phyloP scores from a whole-genome alignment of 2,329 filamentous ascomycete species.

The Podosphaera fusca region DNA sequence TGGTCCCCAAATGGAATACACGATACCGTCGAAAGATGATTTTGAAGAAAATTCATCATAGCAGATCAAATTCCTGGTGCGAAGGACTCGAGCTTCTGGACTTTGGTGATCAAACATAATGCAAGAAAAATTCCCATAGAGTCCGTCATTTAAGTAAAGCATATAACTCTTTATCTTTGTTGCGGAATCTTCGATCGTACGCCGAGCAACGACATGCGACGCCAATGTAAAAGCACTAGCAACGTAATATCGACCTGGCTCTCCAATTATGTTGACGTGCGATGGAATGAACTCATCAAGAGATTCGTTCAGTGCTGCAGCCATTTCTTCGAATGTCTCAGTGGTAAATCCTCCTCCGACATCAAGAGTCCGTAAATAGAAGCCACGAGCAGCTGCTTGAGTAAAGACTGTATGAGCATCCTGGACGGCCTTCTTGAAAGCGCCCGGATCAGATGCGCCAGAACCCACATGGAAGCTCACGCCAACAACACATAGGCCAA shows the following conservation, averaged over 20 bases:
- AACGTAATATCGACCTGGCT: conserved; percentile 93
- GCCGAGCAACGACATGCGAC: conserved; percentile 86
- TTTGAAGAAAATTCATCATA: conserved; percentile 32
- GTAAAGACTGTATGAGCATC: conserved; percentile 81
- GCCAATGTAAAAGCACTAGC: conserved; percentile 83
- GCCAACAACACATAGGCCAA: conserved; percentile 77
- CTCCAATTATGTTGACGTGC: conserved; percentile 62
- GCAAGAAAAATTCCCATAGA: conserved; percentile 96
- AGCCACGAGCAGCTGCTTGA: conserved; percentile 55
- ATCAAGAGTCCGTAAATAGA: conserved; percentile 66
- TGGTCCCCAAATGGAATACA: conserved; percentile 95
- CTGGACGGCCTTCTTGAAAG: conserved; percentile 73
- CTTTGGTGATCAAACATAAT: conserved; percentile 99
- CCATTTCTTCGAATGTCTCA: conserved; percentile 83
- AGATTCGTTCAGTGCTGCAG: conserved; percentile 52
- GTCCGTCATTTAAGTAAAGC: conserved; percentile 91
- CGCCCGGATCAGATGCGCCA: conserved; percentile 76
- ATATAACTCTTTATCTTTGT: conserved; percentile 58
- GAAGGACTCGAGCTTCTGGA: conserved; percentile 62
- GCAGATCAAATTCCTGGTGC: conserved; percentile 31
- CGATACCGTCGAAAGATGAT: conserved; percentile 29
- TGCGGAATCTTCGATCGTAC: conserved; percentile 54
- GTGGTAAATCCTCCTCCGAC: conserved; percentile 83
- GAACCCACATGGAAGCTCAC: conserved; percentile 98
- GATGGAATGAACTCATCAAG: conserved; percentile 71